phyloP scores from a whole-genome alignment of 2,329 filamentous ascomycete species.

The Sporothrix luriei region DNA sequence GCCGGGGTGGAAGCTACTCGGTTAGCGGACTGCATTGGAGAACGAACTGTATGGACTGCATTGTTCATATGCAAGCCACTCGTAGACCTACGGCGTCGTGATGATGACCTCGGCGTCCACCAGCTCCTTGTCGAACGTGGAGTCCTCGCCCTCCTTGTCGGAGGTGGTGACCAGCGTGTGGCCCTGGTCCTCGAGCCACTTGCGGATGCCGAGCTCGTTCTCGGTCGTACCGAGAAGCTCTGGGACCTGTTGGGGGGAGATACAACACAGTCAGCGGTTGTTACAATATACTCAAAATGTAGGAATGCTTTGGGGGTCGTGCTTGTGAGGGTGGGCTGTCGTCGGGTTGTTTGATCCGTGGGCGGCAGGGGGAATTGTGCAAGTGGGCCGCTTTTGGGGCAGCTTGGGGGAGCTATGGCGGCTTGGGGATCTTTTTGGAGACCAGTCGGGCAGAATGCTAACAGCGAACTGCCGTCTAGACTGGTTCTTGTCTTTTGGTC shows the following conservation, averaged over 20 bases:
- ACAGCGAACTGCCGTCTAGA: conserved; percentile 10
- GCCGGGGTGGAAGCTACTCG: conserved; percentile 85
- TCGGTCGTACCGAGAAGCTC: conserved; percentile 91
- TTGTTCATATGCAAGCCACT: too few species aligned
- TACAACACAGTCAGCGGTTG: neutral
- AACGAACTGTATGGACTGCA: too few species aligned
- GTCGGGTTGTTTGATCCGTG: conserved; percentile 21
- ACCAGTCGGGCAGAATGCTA: neutral
- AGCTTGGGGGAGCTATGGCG: conserved; percentile 5
- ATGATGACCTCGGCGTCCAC: conserved; percentile 98
- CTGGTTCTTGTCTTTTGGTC: neutral
- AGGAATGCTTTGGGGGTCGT: too few species aligned
- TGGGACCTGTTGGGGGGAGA: conserved; percentile 56
- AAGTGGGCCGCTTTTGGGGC: neutral
- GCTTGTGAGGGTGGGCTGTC: neutral
- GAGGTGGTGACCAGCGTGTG: conserved; percentile 97
- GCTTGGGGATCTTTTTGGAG: neutral
- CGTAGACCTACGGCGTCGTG: conserved; percentile 76
- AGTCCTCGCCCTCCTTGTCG: conserved; percentile 93
- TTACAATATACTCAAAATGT: neutral
- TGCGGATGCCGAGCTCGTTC: conserved; percentile 95
- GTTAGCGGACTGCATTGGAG: conserved; percentile 20
- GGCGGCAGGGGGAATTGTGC: conserved; percentile 17
- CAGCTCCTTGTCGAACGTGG: conserved; percentile 91
- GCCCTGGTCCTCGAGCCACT: conserved; percentile 96